phyloP scores from a whole-genome alignment of 352 stramenopile species.

The Saprolegnia parasitica region DNA sequence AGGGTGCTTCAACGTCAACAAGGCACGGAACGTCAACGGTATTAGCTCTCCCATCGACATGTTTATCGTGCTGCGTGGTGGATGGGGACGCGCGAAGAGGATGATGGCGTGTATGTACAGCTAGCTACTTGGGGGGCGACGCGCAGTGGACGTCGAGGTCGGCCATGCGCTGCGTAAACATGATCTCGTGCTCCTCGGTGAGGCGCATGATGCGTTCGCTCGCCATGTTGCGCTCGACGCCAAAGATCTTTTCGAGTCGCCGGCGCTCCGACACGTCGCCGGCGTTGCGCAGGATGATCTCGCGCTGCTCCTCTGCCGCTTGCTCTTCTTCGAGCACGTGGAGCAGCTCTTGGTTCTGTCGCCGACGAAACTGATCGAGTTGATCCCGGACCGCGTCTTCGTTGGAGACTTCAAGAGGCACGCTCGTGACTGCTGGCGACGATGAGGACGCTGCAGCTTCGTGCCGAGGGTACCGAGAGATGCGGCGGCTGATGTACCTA shows the following conservation, averaged over 20 bases:
- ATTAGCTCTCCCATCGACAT: no score
- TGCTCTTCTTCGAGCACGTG: conserved; percentile 71
- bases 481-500: conserved; percentile 19
- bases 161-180: conserved; percentile 40
- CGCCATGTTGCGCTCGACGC: conserved; percentile 54
- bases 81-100: no score
- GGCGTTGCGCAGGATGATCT: conserved; percentile 52
- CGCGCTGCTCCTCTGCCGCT: conserved; percentile 72
- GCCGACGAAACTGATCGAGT: conserved; percentile 49
- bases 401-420: background rate
- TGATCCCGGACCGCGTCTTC: conserved; percentile 32
- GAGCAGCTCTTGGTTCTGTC: conserved; percentile 71
- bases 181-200: conserved; percentile 62
- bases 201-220: conserved; percentile 81
- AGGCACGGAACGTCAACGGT: no score
- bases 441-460: no score
- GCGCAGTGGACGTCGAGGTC: conserved; percentile 10
- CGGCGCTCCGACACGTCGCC: conserved; percentile 36
- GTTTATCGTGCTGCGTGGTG: no score
- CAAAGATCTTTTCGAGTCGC: conserved; percentile 66
- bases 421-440: no score
- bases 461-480: conserved; percentile 4
- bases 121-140: no score
- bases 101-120: no score
- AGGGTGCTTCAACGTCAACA: no score